Base-by-base conservation (phyloP, 2,329 filamentous ascomycete species). In the Hymenotorrendiella dingleyae region DNA sequence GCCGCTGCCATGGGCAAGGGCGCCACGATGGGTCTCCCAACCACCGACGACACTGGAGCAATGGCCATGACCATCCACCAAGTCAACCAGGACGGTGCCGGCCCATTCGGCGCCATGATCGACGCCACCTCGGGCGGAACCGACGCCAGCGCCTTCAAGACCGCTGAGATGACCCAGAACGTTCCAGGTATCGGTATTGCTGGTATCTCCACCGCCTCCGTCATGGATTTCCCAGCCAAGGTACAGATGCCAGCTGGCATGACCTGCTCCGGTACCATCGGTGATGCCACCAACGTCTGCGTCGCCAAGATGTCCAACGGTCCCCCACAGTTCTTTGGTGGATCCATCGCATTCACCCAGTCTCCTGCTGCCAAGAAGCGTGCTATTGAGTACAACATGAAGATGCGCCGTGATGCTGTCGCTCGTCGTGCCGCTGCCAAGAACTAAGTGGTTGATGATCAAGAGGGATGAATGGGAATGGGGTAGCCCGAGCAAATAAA, bases 71-170 rank as follows among this genome's bases (percentile, higher is more conserved):
- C 73, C 47, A 84, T 76, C 67, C 78, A 80, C 61, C 76, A 84
- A 67, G 76, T 84, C 66, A 84, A 84, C 71, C 80, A 84, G 62
- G 80, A 84, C 54, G 80, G 80, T 17, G 81, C 80, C 0, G 81
- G 80, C 2, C 79, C 79, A 1, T 64, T 84, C 36, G 72, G 67
- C 22, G 80, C 80, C 7, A 67, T 68, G 32, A 67, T 84, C 36
- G 80, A 85, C 55, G 64, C 68, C 30, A 81, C 78, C 20, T 83
- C 78, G 2, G 79, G 77, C 24, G 81, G 80, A 41, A 77, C 72
- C 4, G 75, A 82, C 54, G 59, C 71, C 19, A 56, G 63, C 29
- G 80, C 80, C 22, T 84, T 84, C 71, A 58, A 80, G 62, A 62
- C 57, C 3, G 80, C 80, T 12, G 16, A 72, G 40, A 74, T 84